These are phyloP conservation scores for Kluyveromyces sp. DNA, from an alignment of 1,139 yeast genomes.

Conservation along the genomic window DNA sequence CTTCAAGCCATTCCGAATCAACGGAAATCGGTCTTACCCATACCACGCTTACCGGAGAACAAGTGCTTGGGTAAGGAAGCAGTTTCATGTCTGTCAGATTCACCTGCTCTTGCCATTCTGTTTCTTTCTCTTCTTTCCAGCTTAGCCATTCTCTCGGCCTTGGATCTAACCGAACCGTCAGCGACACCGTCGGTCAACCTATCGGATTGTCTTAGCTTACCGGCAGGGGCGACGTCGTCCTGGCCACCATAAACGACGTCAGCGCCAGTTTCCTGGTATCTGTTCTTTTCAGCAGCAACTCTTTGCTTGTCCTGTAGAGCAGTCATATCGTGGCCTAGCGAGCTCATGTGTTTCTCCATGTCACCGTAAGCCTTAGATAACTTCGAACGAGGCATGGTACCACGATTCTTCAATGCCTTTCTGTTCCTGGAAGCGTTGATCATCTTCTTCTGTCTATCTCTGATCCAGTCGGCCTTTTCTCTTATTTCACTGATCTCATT, in stretches of 20 bases:
- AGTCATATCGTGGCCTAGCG: slow-evolving; percentile 80
- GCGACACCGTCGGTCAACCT: slow-evolving; percentile 81
- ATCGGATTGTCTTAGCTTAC: slow-evolving; percentile 59
- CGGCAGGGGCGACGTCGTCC: slow-evolving; percentile 31
- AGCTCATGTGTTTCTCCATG: slow-evolving; percentile 84
- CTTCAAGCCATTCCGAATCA: slow-evolving; percentile 12
- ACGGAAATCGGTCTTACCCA: slow-evolving; percentile 70
- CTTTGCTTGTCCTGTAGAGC: slow-evolving; percentile 48
- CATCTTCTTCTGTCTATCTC: slow-evolving; percentile 92
- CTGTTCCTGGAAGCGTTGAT: slow-evolving; percentile 80
- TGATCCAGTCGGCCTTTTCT: slow-evolving; percentile 91
- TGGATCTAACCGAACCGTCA: slow-evolving; percentile 73
- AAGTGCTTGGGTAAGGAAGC: slow-evolving; percentile 88
- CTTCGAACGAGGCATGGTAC: slow-evolving; percentile 90
- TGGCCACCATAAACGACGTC: slow-evolving; percentile 56
- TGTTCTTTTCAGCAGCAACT: slow-evolving; percentile 36
- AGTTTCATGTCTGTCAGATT: slow-evolving; percentile 86
- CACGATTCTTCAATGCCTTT: slow-evolving; percentile 80
- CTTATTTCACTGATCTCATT: slow-evolving; percentile 67
- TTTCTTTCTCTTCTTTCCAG: slow-evolving; percentile 91
- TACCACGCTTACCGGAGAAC: slow-evolving; percentile 94
- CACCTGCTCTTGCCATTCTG: slow-evolving; percentile 89
- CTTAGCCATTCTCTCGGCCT: slow-evolving; percentile 83
- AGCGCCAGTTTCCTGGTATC: slow-evolving; percentile 55
- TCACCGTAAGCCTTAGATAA: slow-evolving; percentile 66